Percentiles rank a stretch among this genome's conserved stretches.
Conservation (phyloP, 2,329 filamentous ascomycete species). For the Cercospora sp. region DNA sequence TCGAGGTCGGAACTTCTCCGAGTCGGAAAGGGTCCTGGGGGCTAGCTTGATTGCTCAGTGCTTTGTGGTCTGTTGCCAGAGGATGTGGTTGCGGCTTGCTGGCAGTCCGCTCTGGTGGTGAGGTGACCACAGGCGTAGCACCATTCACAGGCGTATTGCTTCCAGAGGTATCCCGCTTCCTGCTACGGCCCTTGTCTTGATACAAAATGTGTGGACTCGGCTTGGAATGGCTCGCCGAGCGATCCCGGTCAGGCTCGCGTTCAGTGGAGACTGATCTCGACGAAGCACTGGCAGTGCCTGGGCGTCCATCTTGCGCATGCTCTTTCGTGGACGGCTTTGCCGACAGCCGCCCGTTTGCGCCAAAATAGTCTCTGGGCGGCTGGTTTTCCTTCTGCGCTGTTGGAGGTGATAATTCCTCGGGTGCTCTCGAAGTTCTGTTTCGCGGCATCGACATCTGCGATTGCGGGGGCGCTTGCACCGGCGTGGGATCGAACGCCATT, state of each 20-base stretch:
- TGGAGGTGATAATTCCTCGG: conserved; percentile 30
- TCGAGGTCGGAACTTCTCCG: conserved; percentile 73
- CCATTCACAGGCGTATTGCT: conserved; percentile 31
- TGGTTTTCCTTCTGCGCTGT: conserved; percentile 34
- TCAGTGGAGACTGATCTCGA: conserved; percentile 51
- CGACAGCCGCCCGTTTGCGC: conserved; percentile 31
- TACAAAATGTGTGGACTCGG: conserved; percentile 84
- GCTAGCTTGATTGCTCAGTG: conserved; percentile 26
- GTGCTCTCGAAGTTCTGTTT: conserved; percentile 29
- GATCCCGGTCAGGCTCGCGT: conserved; percentile 37
- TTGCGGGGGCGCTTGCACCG: conserved; percentile 29
- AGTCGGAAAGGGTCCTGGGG: conserved; percentile 62
- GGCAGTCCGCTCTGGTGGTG: conserved; percentile 18
- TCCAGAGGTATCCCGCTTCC: conserved; percentile 40
- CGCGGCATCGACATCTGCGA: conserved; percentile 28
- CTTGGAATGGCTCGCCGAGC: conserved; percentile 42
- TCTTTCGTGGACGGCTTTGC: conserved; percentile 43
- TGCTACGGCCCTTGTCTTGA: conserved; percentile 74
- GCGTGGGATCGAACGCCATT: conserved; percentile 54
- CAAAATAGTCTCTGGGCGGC: conserved; percentile 48
- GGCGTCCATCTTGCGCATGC: conserved; percentile 41
- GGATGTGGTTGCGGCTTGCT: conserved; percentile 32
- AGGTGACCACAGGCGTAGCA: conserved; percentile 31
- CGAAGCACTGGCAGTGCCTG: conserved; percentile 34
- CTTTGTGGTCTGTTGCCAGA: conserved; percentile 32